Conservation (phyloP, 1,284 basidiomycete species). For the Ganoderma resinaceum region DNA sequence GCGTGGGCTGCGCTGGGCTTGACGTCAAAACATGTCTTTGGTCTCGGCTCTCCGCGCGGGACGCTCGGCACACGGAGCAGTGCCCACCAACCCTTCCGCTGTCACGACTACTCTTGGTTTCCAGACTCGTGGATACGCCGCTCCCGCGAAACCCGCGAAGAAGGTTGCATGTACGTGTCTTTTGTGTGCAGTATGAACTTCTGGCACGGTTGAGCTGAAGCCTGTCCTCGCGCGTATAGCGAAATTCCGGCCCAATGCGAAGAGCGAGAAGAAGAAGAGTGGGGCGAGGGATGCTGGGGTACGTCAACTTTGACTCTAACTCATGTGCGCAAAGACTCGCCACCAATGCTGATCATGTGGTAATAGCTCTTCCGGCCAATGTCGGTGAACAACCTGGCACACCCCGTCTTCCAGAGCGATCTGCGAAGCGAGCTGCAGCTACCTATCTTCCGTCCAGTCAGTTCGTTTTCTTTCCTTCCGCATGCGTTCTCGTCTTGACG, state of each 20-base stretch:
- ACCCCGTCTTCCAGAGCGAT: constrained; percentile 45
- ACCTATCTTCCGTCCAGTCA: constrained; percentile 50
- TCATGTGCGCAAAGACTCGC: not conserved
- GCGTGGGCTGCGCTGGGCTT: not conserved
- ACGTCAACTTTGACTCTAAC: constrained; percentile 8
- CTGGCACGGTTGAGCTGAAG: not conserved
- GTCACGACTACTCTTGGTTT: constrained; percentile 7
- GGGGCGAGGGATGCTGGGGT: constrained; percentile 27
- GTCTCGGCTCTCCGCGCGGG: constrained; percentile 10
- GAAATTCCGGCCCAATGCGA: constrained; percentile 25
- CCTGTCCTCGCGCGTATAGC: constrained; percentile 10
- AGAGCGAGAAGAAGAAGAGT: constrained; percentile 18
- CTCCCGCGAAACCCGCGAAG: constrained; percentile 24
- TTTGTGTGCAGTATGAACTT: not conserved
- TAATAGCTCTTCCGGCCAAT: constrained; percentile 44
- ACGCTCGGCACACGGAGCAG: constrained; percentile 9
- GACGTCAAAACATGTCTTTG: constrained; percentile 13
- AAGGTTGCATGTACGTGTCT: constrained; percentile 24
- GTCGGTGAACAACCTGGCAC: constrained; percentile 41
- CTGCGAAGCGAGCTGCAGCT: constrained; percentile 40
- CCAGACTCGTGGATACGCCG: constrained; percentile 26
- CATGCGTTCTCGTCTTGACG: not conserved
- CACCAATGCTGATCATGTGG: not conserved
- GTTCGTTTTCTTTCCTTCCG: constrained; percentile 23
- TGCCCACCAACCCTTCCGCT: not conserved